phyloP scores from a whole-genome alignment of 176 grass and related monocot genomes.

The Typha latifolia region DNA sequence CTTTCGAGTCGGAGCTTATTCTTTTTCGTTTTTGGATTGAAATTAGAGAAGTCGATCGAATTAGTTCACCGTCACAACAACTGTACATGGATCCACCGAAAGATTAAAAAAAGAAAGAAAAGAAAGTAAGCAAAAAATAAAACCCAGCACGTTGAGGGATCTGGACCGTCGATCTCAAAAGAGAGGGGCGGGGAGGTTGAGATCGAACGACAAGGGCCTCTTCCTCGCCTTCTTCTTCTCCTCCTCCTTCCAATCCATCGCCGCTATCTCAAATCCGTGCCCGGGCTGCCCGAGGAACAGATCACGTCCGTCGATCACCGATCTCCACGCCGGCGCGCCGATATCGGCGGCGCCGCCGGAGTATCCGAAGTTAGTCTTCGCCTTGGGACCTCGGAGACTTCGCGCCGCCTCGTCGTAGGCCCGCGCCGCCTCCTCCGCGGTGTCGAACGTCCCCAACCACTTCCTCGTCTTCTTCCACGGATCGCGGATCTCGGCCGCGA shows the following conservation, averaged over 20 bases:
- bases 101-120: background rate
- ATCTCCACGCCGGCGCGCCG: background rate
- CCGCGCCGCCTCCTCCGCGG: constrained; percentile 25
- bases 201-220: background rate
- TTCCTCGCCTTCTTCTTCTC: background rate
- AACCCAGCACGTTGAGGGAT: background rate
- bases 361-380: constrained; percentile 22
- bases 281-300: constrained; percentile 8
- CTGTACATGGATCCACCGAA: background rate
- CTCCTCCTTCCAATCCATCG: background rate
- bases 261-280: constrained; percentile 4
- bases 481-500: constrained; percentile 22
- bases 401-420: constrained; percentile 23
- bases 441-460: constrained; percentile 27
- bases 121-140: background rate
- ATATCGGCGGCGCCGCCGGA: background rate
- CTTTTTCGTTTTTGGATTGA: background rate
- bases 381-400: constrained; percentile 17
- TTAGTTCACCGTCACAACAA: background rate
- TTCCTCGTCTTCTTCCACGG: constrained; percentile 27
- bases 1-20: background rate
- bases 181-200: constrained; percentile 9
- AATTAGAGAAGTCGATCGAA: background rate
- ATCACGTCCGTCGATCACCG: constrained; percentile 9
- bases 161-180: constrained; percentile 4